Base-by-base conservation (phyloP, 179 eudicot genomes). In the Patellifolia procumbens region DNA sequence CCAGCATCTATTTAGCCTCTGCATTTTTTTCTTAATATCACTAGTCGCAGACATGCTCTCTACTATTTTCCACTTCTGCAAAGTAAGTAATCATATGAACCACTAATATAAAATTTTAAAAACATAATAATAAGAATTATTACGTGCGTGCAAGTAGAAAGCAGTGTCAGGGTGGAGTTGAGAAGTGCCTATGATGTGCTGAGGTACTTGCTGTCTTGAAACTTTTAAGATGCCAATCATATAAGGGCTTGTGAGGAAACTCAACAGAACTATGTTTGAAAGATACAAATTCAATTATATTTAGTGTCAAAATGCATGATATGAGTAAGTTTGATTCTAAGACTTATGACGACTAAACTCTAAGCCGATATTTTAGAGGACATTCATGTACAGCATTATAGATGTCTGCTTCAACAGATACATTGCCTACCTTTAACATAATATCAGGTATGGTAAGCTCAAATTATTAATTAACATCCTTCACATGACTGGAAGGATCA, bases 361-460 rank as follows among this genome's bases (percentile, higher is more conserved):
- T 5, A 17, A 20, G 58, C 58, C 24, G 1, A 53, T 20, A 16
- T 53, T n/a, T 20, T 17, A 53, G 22, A 20, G 59, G 43, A 39
- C 43, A 39, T 39, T 39, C 43, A 39, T 9, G 43, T 39, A 5
- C 43, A 39, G 43, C 58, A 52, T 17, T n/a, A n/a, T 52, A 15
- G 4, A 52, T 52, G 58, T 52, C 58, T 0, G 58, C 24, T 19
- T 16, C n/a, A 19, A 52, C 1, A 24, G 22, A 52, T 19, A 52
- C 19, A 16, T 52, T 52, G 58, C 19, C 58, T 52, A 52, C 22
- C 58, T 16, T 52, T 52, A 19, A 52, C 28, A 60, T 4, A 20
- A 29, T 60, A 13, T 29, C 81, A 95, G 76, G 80, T 70, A 95
- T 70, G 99, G 99, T 75, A 91, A 91, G 81, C 85, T 86, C 68